Conservation (phyloP, 2,329 filamentous ascomycete genomes). For the Didymellaceae sp. region DNA sequence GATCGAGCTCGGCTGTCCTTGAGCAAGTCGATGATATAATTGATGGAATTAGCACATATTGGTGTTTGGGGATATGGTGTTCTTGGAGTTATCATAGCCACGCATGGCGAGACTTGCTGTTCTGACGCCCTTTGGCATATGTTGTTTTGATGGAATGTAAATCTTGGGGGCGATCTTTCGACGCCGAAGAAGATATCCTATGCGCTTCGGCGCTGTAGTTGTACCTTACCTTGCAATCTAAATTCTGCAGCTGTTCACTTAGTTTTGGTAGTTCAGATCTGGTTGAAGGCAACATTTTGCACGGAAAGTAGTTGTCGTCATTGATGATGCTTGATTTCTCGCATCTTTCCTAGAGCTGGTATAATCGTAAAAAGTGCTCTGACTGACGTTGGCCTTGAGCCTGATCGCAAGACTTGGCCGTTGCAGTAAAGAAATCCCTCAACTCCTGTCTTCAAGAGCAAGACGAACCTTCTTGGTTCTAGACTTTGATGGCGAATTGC, state of each 20-base stretch:
- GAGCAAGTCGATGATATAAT: background rate
- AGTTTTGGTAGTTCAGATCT: background rate
- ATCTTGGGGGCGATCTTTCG: constrained; percentile 1
- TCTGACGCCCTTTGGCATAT: background rate
- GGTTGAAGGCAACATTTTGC: background rate
- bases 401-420: too few species aligned
- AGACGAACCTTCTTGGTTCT: constrained; percentile 24
- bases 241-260: background rate
- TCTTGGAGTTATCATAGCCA: constrained; percentile 10
- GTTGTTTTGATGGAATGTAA: background rate
- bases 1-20: constrained; percentile 48
- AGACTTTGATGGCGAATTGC: constrained; percentile 70
- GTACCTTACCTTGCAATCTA: constrained; percentile 8
- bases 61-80: constrained; percentile 22
- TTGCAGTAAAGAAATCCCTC: background rate
- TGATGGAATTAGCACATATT: constrained; percentile 13
- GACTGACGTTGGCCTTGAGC: background rate
- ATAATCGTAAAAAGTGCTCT: background rate
- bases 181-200: constrained; percentile 14
- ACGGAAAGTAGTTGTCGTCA: background rate
- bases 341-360: background rate
- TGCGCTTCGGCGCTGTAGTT: constrained; percentile 18
- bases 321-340: background rate
- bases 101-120: background rate
- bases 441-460: background rate